Percentiles rank a stretch among this genome's conserved stretches.
Evolutionary conservation across 352 stramenopile genomes (phyloP).

Genomic region (Phytophthora syringae): DNA sequence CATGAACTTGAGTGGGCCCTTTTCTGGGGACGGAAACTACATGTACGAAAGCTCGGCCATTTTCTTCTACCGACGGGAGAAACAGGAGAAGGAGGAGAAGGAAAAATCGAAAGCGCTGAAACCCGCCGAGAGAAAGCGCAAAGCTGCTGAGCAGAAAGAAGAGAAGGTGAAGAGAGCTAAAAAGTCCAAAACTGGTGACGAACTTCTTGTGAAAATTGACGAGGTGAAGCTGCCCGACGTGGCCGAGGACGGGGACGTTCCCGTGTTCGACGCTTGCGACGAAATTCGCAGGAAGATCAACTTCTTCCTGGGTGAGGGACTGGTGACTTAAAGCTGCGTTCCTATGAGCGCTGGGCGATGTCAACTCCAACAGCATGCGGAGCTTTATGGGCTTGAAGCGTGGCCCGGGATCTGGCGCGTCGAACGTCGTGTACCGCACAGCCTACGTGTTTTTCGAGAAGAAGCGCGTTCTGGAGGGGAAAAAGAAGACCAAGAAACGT

Average conservation of each 20-base stretch:
- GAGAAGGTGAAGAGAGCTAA: slow-evolving; percentile 33
- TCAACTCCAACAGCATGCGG: slow-evolving; percentile 53
- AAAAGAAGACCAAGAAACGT: slow-evolving; percentile 50
- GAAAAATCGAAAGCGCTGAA: slow-evolving; percentile 13
- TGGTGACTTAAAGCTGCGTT: slow-evolving; percentile 43
- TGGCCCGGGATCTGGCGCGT: slow-evolving; percentile 46
- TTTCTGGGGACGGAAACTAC: slow-evolving; percentile 33
- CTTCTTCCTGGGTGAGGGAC: slow-evolving; percentile 38
- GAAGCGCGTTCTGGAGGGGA: slow-evolving; percentile 43
- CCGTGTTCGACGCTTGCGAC: slow-evolving; percentile 62
- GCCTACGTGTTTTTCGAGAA: slow-evolving; percentile 67
- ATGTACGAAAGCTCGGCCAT: slow-evolving; percentile 38
- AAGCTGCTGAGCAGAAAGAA: slow-evolving; percentile 10
- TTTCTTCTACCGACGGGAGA: slow-evolving; percentile 51
- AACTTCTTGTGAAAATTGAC: slow-evolving; percentile 41
- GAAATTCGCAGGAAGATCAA: slow-evolving; percentile 55
- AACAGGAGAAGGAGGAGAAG: slow-evolving; percentile 18
- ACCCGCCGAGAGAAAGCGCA: slow-evolving; percentile 1
- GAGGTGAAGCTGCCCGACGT: slow-evolving; percentile 31
- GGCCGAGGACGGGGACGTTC: slow-evolving; percentile 35
- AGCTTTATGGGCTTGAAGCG: slow-evolving; percentile 47
- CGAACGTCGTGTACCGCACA: slow-evolving; percentile 50
- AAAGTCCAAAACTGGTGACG: slow-evolving; percentile 30
- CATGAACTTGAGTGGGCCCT: slow-evolving; percentile 46
- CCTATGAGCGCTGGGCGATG: slow-evolving; percentile 34